These are phyloP conservation scores for Baorangia bicolor DNA, from an alignment of 768 basidiomycete species.

Conservation along the genomic window DNA sequence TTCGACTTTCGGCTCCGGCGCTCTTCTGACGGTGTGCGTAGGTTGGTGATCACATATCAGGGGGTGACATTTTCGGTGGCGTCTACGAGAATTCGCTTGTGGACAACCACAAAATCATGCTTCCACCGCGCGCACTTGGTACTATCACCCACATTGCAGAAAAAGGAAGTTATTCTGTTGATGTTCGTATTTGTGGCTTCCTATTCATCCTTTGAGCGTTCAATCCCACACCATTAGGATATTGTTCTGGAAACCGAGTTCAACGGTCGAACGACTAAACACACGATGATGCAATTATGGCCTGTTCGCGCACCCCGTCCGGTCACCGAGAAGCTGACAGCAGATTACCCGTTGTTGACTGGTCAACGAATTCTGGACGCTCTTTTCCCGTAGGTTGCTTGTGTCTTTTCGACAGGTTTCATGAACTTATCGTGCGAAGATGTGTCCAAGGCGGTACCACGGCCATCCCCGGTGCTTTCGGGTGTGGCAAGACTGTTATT, in stretches of 20 bases:
- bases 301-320: slow-evolving; percentile 98
- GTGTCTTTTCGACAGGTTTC: background rate
- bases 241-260: slow-evolving; percentile 97
- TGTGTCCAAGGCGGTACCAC: slow-evolving; percentile 97
- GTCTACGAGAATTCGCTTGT: slow-evolving; percentile 98
- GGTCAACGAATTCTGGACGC: slow-evolving; percentile 98
- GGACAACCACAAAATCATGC: slow-evolving; percentile 96
- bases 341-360: slow-evolving; percentile 87
- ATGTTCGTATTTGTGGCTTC: slow-evolving; percentile 51
- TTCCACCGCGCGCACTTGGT: slow-evolving; percentile 90
- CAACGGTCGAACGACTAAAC: slow-evolving; percentile 89
- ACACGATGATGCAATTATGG: slow-evolving; percentile 98
- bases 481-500: slow-evolving; percentile 98
- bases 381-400: slow-evolving; percentile 78
- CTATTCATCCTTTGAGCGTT: background rate
- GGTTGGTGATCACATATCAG: slow-evolving; percentile 96
- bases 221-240: slow-evolving; percentile 52
- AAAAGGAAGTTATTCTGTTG: slow-evolving; percentile 89
- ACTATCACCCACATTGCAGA: slow-evolving; percentile 93
- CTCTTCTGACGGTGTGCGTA: slow-evolving; percentile 29
- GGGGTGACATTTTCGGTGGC: slow-evolving; percentile 93
- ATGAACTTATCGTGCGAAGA: slow-evolving; percentile 35
- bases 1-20: background rate
- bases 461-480: slow-evolving; percentile 98
- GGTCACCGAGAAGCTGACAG: slow-evolving; percentile 92